Evolutionary conservation across 1,284 basidiomycete genomes (phyloP).

Genomic region (Grifola frondosa): DNA sequence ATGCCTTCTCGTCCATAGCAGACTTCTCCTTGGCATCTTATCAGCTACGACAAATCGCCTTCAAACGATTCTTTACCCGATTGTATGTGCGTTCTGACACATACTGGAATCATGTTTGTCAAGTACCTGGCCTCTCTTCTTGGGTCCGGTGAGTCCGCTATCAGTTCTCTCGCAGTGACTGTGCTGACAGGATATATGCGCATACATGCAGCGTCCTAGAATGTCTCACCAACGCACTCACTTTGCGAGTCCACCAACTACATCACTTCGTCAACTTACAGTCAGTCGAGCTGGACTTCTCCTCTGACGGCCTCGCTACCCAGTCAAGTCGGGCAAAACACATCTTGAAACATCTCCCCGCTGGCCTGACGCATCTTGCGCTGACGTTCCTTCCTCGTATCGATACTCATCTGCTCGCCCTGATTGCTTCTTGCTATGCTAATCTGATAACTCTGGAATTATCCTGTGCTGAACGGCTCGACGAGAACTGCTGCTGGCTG

Average conservation of each 20-base stretch:
- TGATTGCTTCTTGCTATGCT: conserved; percentile 48
- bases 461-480: conserved; percentile 56
- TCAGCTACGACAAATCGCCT: conserved; percentile 40
- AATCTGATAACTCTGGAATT: conserved; percentile 47
- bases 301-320: conserved; percentile 26
- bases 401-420: conserved; percentile 44
- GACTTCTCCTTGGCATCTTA: conserved; percentile 42
- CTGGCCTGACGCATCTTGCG: conserved; percentile 38
- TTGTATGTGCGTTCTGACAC: conserved; percentile 28
- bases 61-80: conserved; percentile 40
- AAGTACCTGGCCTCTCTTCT: conserved; percentile 20
- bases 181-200: conserved; percentile 18
- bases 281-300: conserved; percentile 27
- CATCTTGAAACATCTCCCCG: conserved; percentile 27
- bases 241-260: conserved; percentile 16
- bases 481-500: conserved; percentile 53
- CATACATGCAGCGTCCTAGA: conserved; percentile 23
- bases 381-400: conserved; percentile 56
- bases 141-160: conserved; percentile 30
- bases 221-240: conserved; percentile 17
- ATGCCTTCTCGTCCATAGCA: conserved; percentile 34
- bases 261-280: conserved; percentile 18
- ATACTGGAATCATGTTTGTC: conserved; percentile 27
- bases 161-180: not conserved
- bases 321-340: conserved; percentile 23